Percentiles rank a stretch among this genome's conserved stretches.
These are phyloP conservation scores for Solanum verrucosum DNA, from an alignment of 257 asterid genomes.

Conservation along the genomic window DNA sequence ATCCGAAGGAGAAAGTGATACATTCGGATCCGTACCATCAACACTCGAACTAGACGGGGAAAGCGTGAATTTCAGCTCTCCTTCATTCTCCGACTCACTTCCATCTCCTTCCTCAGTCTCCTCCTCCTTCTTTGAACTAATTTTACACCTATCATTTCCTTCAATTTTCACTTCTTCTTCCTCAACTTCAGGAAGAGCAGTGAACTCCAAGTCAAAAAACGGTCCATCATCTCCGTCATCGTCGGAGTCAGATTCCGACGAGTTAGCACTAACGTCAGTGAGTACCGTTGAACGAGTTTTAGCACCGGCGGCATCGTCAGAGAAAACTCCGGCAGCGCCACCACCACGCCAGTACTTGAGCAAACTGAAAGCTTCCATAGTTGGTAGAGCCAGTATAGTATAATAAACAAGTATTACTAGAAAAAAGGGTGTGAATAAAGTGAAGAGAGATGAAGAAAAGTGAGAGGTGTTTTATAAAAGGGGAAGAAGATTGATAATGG, in stretches of 20 bases:
- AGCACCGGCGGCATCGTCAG: background rate
- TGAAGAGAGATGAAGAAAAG: background rate
- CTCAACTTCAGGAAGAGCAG: conserved; percentile 16
- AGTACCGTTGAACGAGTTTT: background rate
- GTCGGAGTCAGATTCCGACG: conserved; percentile 19
- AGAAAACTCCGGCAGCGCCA: background rate
- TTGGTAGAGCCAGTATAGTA: conserved; percentile 33
- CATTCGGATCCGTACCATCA: conserved; percentile 1
- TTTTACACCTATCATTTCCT: conserved; percentile 5
- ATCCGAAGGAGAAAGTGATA: conserved; percentile 10
- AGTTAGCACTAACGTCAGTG: conserved; percentile 3
- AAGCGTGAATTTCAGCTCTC: conserved; percentile 13
- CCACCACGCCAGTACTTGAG: conserved; percentile 41
- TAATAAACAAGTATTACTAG: background rate
- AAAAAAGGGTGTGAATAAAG: background rate
- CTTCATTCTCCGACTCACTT: conserved; percentile 2
- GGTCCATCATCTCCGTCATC: conserved; percentile 18
- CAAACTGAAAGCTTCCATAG: conserved; percentile 37
- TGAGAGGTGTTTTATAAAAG: background rate
- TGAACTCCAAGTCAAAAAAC: conserved; percentile 30
- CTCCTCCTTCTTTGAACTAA: background rate
- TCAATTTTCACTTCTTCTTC: background rate
- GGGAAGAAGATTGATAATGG: background rate
- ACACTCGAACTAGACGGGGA: conserved; percentile 6
- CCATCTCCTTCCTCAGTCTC: background rate